Evolutionary conservation across 2,329 filamentous ascomycete genomes (phyloP), one percentile per base, ranked within the genome.

Genomic region (Aspergillus piperis): DNA sequence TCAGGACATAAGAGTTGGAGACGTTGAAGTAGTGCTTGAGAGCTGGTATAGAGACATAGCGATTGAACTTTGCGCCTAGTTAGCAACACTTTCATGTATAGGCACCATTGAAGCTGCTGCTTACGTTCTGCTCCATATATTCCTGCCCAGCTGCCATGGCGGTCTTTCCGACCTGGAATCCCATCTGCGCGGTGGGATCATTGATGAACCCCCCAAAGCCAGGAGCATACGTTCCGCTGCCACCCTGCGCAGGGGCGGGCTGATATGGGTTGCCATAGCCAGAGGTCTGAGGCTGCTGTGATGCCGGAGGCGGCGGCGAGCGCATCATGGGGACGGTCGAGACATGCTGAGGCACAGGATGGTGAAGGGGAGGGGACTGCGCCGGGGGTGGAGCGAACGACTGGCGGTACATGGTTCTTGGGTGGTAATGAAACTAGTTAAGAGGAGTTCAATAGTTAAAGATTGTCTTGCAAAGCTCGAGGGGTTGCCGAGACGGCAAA

Each of bases 11-110:
- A 61, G 87, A 90, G 83, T 99, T 99, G 67, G 93, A 96, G 65
- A 99, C 95, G 80, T 98, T 97, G 82, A 99, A 99, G 84, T 98
- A 99, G 80, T 97, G 95, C 79, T 99, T 99, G 48, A 99, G 84
- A 17, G 92, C 91, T 13, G 90, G 89, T 69, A 98, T 90, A 72
- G 93, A 96, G 78, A 99, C 88, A 79, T 94, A 97, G 77, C 88
- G 86, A 70, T 88, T 89, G 70, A 91, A 81, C 88, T 90, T 61
- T 53, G 23, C n/a, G 25, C 19, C n/a, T 8, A 1, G 6, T 66
- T 39, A 54, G 21, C 41, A 44, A 44, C 2, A 1, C n/a, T 25
- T 25, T 13, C n/a, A 21, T 39, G 17, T 10, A 6, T 41, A 23
- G 42, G 51, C 11, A 48, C 27, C 39, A 6, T 30, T 13, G 36